Base-by-base conservation (phyloP, 805 yeast species). In the Lachancea meyersii region DNA sequence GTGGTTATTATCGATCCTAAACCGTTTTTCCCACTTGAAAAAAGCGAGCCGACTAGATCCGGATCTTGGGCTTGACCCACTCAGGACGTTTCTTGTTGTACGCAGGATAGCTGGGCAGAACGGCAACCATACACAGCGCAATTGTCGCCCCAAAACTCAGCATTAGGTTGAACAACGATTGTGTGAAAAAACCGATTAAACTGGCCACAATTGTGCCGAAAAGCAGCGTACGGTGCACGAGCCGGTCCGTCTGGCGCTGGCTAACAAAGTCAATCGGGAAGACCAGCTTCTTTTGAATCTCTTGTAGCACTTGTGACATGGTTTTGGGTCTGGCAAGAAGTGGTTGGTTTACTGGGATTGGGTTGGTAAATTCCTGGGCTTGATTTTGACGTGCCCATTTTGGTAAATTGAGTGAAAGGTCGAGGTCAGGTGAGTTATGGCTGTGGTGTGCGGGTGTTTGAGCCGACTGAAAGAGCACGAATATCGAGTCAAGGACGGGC, bases 61-160 rank as follows among this genome's bases (percentile, higher is more conserved):
- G 48, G 18, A 52, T 46, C 26, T 49, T 40, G 14, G 59, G 58
- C 35, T 55, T 50, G 27, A 75, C 67, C 77, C 80, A 82, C 50
- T 56, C 59, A 21, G 70, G 63, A 26, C 75, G 76, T 45, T 73
- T 58, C 50, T 67, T 64, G 40, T 69, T 80, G 56, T 74, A 83
- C 6, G 59, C 49, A 2, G 81, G 71, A 70, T 80, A 83, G 20
- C 82, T 72, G 23, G 87, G 86, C 17, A 78, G 63, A 3, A 71
- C 72, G 4, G 71, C 51, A 5, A 72, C 41, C 9, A 67, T 43
- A 2, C 70, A 54, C 3, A 68, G 21, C 1, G 64, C 24, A 16
- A 68, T 51, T 18, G 69, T 55, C 9, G 61, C 60, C 9, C 59
- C 66, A 55, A 75, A 74, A 10, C 68, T 51, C 39, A 60, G 60